Conservation (phyloP, 1,284 basidiomycete genomes). For the Boletus sp. region DNA sequence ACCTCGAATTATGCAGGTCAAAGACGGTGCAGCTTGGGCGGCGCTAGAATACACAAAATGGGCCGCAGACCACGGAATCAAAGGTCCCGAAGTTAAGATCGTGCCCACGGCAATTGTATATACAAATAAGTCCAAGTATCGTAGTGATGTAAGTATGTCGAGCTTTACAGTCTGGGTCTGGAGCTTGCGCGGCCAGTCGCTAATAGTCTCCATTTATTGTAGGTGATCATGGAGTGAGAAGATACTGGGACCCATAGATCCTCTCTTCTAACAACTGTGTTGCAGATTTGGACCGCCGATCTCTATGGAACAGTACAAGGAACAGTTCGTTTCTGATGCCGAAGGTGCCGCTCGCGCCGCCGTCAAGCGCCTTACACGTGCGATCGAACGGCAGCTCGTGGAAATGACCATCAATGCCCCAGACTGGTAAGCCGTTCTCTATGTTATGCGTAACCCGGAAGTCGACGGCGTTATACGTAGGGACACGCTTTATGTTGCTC, state of each 20-base stretch:
- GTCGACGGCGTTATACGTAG: constrained; percentile 39
- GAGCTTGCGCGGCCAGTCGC: constrained; percentile 3
- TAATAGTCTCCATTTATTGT: constrained; percentile 16
- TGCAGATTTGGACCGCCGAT: constrained; percentile 81
- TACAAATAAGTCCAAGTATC: constrained; percentile 91
- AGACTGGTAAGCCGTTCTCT: constrained; percentile 64
- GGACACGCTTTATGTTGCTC: constrained; percentile 81
- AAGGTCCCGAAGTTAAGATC: constrained; percentile 45
- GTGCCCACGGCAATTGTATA: constrained; percentile 89
- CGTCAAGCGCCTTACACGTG: constrained; percentile 82
- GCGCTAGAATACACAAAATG: constrained; percentile 90
- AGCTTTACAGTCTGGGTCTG: constrained; percentile 8
- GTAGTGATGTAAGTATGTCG: constrained; percentile 65
- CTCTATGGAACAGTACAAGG: constrained; percentile 66
- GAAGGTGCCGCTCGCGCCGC: constrained; percentile 73
- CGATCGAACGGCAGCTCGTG: constrained; percentile 67
- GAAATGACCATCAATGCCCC: constrained; percentile 86
- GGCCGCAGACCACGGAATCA: constrained; percentile 49
- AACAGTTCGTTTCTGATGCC: constrained; percentile 68
- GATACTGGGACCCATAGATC: constrained; percentile 8
- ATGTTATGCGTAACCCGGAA: constrained; percentile 9
- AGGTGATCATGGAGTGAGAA: constrained; percentile 71
- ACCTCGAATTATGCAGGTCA: constrained; percentile 88
- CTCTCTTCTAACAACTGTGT: constrained; percentile 11
- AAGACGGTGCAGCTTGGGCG: constrained; percentile 95